A percentile compares a stretch with the other conserved stretches of the same genome.
These are phyloP conservation scores for Cercophora newfieldiana DNA, from an alignment of 495 filamentous ascomycete species.

Conservation along the genomic window DNA sequence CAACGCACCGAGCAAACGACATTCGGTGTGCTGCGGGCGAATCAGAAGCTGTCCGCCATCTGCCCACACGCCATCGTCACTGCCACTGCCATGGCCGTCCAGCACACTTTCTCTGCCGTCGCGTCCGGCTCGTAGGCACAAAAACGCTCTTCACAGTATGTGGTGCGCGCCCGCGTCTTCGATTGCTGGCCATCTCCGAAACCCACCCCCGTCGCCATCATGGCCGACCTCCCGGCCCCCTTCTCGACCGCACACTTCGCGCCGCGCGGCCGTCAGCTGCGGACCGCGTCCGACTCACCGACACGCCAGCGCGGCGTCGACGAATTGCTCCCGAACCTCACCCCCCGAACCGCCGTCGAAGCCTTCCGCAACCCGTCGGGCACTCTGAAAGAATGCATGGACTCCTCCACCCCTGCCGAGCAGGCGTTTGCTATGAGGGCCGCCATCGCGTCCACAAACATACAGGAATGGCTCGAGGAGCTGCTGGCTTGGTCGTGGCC, in stretches of 20 bases:
- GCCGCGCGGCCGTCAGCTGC: conserved; percentile 30
- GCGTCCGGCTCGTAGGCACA: conserved; percentile 31
- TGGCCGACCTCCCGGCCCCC: conserved; percentile 31
- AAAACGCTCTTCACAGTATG: conserved; percentile 22
- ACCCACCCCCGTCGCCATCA: conserved; percentile 10
- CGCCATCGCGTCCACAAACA: conserved; percentile 69
- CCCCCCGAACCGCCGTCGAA: conserved; percentile 43
- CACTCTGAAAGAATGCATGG: conserved; percentile 62
- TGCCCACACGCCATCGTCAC: conserved; percentile 8
- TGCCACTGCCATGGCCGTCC: conserved; percentile 17
- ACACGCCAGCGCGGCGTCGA: conserved; percentile 40
- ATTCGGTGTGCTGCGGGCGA: conserved; percentile 6
- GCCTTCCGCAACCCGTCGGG: conserved; percentile 53
- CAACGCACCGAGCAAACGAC: neutral
- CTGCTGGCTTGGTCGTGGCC: conserved; percentile 77
- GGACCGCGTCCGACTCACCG: conserved; percentile 38
- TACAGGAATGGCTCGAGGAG: conserved; percentile 77
- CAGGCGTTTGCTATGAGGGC: conserved; percentile 72
- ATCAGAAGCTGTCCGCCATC: conserved; percentile 7
- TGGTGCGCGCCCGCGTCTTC: conserved; percentile 22
- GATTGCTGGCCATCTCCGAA: conserved; percentile 17
- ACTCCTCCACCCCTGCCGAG: conserved; percentile 64
- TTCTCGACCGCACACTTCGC: conserved; percentile 24
- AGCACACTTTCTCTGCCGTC: conserved; percentile 17
- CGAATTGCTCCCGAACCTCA: conserved; percentile 46